phyloP scores from a whole-genome alignment of 352 stramenopile genomes.

The Peronospora belbahrii region DNA sequence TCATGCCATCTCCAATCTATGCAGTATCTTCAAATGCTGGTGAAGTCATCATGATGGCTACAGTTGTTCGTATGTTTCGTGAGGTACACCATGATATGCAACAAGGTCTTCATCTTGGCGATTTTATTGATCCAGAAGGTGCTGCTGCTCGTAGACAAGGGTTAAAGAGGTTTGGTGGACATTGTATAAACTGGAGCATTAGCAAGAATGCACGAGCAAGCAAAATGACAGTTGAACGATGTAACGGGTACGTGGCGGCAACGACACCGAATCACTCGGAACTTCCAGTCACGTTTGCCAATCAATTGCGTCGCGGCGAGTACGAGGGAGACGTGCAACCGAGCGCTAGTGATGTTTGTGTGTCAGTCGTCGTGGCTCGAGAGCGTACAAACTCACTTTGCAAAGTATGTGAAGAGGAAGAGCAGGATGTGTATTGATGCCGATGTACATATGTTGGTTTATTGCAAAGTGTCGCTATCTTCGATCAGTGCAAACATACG shows the following conservation, averaged over 20 bases:
- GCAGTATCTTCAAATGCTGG: constrained; percentile 65
- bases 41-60: constrained; percentile 70
- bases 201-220: constrained; percentile 19
- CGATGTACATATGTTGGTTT: constrained; percentile 19
- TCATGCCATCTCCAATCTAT: constrained; percentile 70
- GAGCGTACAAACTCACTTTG: constrained; percentile 58
- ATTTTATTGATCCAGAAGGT: constrained; percentile 56
- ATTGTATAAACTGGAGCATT: constrained; percentile 10
- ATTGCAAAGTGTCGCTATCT: not conserved
- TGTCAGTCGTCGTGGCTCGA: constrained; percentile 53
- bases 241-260: constrained; percentile 30
- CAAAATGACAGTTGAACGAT: constrained; percentile 20
- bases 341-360: constrained; percentile 25
- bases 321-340: constrained; percentile 9
- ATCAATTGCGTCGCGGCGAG: constrained; percentile 24
- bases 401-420: constrained; percentile 20
- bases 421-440: constrained; percentile 15
- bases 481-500: not conserved
- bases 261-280: constrained; percentile 40
- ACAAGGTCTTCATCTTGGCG: constrained; percentile 61
- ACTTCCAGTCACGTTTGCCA: constrained; percentile 35
- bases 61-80: constrained; percentile 80
- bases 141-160: constrained; percentile 12
- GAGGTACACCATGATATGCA: constrained; percentile 82
- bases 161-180: constrained; percentile 15